Evolutionary conservation across 2,329 filamentous ascomycete genomes (phyloP).

Genomic region (Trichocomaceae sp.): DNA sequence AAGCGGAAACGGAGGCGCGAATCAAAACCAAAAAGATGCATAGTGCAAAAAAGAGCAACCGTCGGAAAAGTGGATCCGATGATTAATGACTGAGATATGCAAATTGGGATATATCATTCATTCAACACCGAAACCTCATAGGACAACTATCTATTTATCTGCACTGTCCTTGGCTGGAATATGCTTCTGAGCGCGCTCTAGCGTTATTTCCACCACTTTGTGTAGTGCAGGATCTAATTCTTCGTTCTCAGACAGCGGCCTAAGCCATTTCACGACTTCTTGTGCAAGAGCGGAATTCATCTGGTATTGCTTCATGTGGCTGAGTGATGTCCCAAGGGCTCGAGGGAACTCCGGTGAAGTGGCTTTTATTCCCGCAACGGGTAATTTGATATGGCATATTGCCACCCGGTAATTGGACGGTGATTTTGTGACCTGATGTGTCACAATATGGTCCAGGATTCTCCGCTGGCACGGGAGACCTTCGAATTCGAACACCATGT

Average conservation of each 20-base stretch:
- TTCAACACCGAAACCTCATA: not conserved
- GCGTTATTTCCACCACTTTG: conserved; percentile 43
- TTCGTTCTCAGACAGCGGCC: conserved; percentile 39
- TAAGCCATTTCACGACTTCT: conserved; percentile 45
- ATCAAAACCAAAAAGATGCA: conserved; percentile 54
- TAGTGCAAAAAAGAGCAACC: conserved; percentile 55
- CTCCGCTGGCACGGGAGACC: conserved; percentile 57
- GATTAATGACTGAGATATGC: conserved; percentile 23
- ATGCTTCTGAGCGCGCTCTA: conserved; percentile 29
- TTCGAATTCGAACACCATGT: conserved; percentile 66
- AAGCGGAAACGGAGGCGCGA: conserved; percentile 51
- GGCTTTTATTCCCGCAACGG: conserved; percentile 59
- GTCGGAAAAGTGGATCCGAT: conserved; percentile 38
- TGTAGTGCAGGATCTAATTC: conserved; percentile 49
- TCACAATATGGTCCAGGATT: conserved; percentile 67
- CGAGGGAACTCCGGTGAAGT: conserved; percentile 65
- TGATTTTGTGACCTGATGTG: conserved; percentile 52
- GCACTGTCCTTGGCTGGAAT: conserved; percentile 16
- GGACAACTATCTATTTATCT: conserved; percentile 21
- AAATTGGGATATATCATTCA: conserved; percentile 14
- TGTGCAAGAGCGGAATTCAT: conserved; percentile 38
- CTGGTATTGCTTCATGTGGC: conserved; percentile 51
- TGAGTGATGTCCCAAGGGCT: conserved; percentile 60
- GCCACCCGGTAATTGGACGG: conserved; percentile 58
- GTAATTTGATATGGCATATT: conserved; percentile 65